Base-by-base conservation (phyloP, 257 asterid genomes). In the Ajuga chamaepitys region DNA sequence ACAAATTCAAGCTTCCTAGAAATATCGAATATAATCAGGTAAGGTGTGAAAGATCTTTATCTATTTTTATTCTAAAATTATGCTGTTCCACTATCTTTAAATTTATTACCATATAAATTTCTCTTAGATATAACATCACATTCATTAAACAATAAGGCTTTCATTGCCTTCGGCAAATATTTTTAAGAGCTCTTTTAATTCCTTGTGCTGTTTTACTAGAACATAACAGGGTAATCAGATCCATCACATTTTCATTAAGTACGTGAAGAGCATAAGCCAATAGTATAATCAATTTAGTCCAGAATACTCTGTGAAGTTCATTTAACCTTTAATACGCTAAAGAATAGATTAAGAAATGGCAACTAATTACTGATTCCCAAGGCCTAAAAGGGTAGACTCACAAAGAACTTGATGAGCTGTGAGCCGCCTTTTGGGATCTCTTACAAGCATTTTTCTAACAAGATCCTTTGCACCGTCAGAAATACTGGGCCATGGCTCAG, bases 401-500 rank as follows among this genome's bases (percentile, higher is more conserved):
- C 94, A 66, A 54, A 86, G 86, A 60, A 86, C 90, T 79, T 86
- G 88, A 73, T 80, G 86, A 9, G 88, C 95, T 46, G 85, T 81
- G 25, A 78, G 74, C 61, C 88, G 74, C 66, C 74, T 80, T 63
- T 81, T 86, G 41, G 90, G 85, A 60, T 86, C 95, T 74, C 85
- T 66, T 21, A 77, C 75, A 37, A 86, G 90, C 95, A 86, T 86
- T 64, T 40, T 81, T 65, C 84, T 69, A 25, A 86, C 82, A 2
- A 86, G 90, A 54, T 83, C 95, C 70, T 83, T 86, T 25, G 88
- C 95, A 54, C 88, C 74, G 16, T 82, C 86, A 5, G 90, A 86
- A 66, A 86, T 74, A 66, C 64, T 74, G 4, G 91, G 95, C 90
- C 95, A 83, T 63, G 95, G 91, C 71, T 86, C 90, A 42, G 95